Evolutionary conservation across 176 grass and related monocot genomes (phyloP).

Genomic region (Alloteropsis semialata): DNA sequence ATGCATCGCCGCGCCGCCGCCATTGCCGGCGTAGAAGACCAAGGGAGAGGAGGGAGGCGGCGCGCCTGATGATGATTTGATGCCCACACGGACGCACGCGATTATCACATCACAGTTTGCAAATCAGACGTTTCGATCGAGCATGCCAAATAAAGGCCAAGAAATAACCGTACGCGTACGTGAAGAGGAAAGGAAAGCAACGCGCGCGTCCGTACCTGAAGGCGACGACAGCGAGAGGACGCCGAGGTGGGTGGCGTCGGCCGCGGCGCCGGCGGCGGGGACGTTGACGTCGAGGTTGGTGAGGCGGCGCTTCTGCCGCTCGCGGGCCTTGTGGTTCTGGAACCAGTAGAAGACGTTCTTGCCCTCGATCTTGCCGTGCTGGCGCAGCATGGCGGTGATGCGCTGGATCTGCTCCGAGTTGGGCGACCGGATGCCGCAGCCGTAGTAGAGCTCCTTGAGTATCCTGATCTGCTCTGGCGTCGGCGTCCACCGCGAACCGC

Average conservation of each 20-base stretch:
- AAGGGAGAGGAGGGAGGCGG: neutral
- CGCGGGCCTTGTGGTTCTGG: slow-evolving; percentile 99
- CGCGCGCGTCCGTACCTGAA: neutral
- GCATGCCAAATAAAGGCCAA: neutral
- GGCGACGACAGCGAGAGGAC: slow-evolving; percentile 30
- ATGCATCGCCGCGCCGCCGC: neutral
- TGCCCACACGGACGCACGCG: neutral
- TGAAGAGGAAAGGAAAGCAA: neutral
- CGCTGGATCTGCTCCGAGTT: slow-evolving; percentile 93
- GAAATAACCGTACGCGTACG: neutral
- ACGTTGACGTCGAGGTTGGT: slow-evolving; percentile 34
- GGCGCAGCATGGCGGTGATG: slow-evolving; percentile 71
- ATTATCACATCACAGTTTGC: neutral
- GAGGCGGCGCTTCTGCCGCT: slow-evolving; percentile 89
- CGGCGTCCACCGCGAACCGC: slow-evolving; percentile 82
- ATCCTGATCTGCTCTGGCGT: slow-evolving; percentile 85
- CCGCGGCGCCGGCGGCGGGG: neutral
- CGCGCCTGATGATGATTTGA: slow-evolving; percentile 3
- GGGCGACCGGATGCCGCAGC: slow-evolving; percentile 80
- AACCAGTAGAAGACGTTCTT: slow-evolving; percentile 99
- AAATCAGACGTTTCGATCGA: neutral
- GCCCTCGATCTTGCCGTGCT: slow-evolving; percentile 91
- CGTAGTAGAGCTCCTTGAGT: slow-evolving; percentile 86
- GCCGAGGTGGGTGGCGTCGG: slow-evolving; percentile 4
- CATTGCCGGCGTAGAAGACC: slow-evolving; percentile 25